A percentile compares a stretch with the other conserved stretches of the same genome.
These are phyloP conservation scores for Fusarium dlaminii DNA, from an alignment of 2,329 filamentous ascomycete species.

Conservation along the genomic window DNA sequence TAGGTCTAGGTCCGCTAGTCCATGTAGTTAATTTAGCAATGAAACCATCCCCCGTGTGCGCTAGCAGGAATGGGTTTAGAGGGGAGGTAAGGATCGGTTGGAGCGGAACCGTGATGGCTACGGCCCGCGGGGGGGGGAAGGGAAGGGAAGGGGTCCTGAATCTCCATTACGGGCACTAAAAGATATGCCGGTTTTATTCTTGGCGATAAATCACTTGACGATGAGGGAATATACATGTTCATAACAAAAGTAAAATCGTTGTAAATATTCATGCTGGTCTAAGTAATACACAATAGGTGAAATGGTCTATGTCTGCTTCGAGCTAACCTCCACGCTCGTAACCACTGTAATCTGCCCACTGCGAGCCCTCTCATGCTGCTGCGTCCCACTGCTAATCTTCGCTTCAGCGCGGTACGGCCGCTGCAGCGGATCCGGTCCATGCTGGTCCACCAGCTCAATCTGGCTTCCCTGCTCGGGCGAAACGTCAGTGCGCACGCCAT, in stretches of 20 bases:
- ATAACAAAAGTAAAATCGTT: neutral
- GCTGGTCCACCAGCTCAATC: constrained; percentile 43
- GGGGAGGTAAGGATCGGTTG: neutral
- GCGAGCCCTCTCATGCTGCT: neutral
- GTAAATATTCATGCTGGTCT: neutral
- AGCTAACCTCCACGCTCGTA: constrained; percentile 42
- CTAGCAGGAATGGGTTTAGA: neutral
- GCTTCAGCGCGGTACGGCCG: constrained; percentile 13
- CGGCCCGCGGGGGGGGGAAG: neutral
- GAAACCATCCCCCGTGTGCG: constrained; percentile 18
- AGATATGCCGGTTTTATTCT: neutral
- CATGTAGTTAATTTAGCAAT: constrained; percentile 6
- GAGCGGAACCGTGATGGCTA: neutral
- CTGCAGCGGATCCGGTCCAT: constrained; percentile 21
- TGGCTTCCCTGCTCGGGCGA: constrained; percentile 40
- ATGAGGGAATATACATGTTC: neutral
- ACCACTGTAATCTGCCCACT: constrained; percentile 42
- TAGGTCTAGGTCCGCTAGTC: neutral
- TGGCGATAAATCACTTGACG: neutral
- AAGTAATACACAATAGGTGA: neutral
- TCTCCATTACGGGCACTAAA: neutral
- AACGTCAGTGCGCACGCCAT: constrained; percentile 12
- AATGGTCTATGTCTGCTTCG: neutral
- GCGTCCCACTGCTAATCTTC: neutral
- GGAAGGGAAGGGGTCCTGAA: neutral